A percentile compares a stretch with the other conserved stretches of the same genome.
Evolutionary conservation across 805 yeast genomes (phyloP).

Genomic region (Yarrowia sp.): DNA sequence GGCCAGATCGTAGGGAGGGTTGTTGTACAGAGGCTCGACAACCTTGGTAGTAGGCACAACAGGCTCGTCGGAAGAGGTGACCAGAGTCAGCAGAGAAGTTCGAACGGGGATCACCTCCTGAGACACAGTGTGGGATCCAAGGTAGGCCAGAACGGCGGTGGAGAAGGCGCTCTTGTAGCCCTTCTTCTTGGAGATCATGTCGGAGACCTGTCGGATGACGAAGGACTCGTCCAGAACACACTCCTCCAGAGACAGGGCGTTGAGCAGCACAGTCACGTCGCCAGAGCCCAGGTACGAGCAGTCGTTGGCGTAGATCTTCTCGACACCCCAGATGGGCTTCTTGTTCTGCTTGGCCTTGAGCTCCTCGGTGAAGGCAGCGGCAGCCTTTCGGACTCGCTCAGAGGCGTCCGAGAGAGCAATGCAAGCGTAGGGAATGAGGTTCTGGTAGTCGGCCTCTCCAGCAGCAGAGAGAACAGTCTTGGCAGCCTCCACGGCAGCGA

Average conservation of each 20-base stretch:
- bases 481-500: slow-evolving; percentile 37
- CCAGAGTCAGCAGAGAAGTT: slow-evolving; percentile 35
- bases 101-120: slow-evolving; percentile 9
- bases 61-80: slow-evolving; percentile 38
- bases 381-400: slow-evolving; percentile 37
- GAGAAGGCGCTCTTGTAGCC: slow-evolving; percentile 18
- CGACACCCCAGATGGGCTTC: slow-evolving; percentile 33
- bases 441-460: slow-evolving; percentile 39
- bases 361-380: slow-evolving; percentile 33
- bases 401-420: slow-evolving; percentile 39
- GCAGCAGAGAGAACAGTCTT: neutral
- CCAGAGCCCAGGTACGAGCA: slow-evolving; percentile 47
- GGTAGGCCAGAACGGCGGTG: slow-evolving; percentile 12
- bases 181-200: slow-evolving; percentile 21
- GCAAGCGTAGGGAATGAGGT: slow-evolving; percentile 38
- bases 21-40: slow-evolving; percentile 32
- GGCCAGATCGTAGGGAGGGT: slow-evolving; percentile 11
- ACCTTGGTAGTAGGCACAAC: slow-evolving; percentile 34
- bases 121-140: slow-evolving; percentile 2
- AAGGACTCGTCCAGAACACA: slow-evolving; percentile 52
- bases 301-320: slow-evolving; percentile 46
- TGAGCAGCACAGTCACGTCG: slow-evolving; percentile 49
- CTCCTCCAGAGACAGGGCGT: slow-evolving; percentile 43
- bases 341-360: slow-evolving; percentile 34
- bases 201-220: slow-evolving; percentile 36